Percentiles rank a stretch among this genome's conserved stretches.
Evolutionary conservation across 139 green algal genomes (phyloP).

Genomic region (Chlamydomonas urium): DNA sequence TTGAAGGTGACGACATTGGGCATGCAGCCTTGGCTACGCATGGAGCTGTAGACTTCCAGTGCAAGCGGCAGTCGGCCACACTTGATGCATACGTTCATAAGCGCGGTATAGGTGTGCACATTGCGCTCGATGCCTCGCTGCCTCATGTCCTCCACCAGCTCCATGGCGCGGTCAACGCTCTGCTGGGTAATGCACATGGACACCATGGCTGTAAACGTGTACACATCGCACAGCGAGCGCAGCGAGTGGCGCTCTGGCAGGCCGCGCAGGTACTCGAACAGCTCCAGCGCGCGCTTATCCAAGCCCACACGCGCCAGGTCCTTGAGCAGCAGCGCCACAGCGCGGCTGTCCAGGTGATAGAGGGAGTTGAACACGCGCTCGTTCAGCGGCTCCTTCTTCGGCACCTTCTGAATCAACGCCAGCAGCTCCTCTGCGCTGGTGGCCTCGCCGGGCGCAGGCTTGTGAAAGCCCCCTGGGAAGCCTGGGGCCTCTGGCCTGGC

Average conservation of each 20-base stretch:
- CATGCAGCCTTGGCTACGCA: constrained; percentile 37
- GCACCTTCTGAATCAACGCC: constrained; percentile 32
- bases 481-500: no score
- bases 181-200: constrained; percentile 70
- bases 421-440: constrained; percentile 47
- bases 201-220: constrained; percentile 79
- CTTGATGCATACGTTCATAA: constrained; percentile 91
- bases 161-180: constrained; percentile 68
- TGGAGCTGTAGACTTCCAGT: constrained; percentile 66
- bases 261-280: constrained; percentile 73
- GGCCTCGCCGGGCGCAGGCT: constrained; percentile 22
- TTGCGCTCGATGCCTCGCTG: constrained; percentile 48
- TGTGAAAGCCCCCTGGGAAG: no score
- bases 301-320: constrained; percentile 60
- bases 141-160: constrained; percentile 60
- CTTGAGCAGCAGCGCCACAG: constrained; percentile 69
- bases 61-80: constrained; percentile 56
- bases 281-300: constrained; percentile 57
- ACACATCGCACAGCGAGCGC: constrained; percentile 68
- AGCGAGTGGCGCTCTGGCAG: constrained; percentile 48
- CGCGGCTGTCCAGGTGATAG: constrained; percentile 68
- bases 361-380: constrained; percentile 57
- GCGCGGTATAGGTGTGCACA: constrained; percentile 77
- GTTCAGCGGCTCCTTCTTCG: constrained; percentile 38
- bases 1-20: constrained; percentile 57